Evolutionary conservation across 2,329 filamentous ascomycete genomes (phyloP).

Genomic region (Aspergillus jensenii): DNA sequence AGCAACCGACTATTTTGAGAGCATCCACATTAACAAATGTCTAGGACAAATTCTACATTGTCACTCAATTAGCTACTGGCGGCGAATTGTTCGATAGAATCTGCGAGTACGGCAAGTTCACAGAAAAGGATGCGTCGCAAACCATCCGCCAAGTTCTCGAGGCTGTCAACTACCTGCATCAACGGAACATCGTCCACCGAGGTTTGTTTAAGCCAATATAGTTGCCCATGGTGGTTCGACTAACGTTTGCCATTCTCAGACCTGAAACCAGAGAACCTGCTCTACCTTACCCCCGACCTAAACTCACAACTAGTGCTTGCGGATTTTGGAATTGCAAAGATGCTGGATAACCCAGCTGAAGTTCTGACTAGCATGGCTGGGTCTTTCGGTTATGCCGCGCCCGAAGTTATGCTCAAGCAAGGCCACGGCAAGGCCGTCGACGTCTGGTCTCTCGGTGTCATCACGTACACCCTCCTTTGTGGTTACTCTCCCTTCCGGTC

Average conservation of each 20-base stretch:
- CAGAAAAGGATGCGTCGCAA: constrained; percentile 94
- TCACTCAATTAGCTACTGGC: constrained; percentile 92
- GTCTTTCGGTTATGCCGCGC: constrained; percentile 95
- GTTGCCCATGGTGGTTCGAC: neutral
- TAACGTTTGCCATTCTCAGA: constrained; percentile 54
- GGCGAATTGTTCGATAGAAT: constrained; percentile 98
- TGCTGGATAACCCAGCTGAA: constrained; percentile 85
- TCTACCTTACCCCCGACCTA: constrained; percentile 78
- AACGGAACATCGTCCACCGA: constrained; percentile 93
- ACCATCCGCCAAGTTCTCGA: constrained; percentile 92
- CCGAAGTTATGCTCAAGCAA: constrained; percentile 96
- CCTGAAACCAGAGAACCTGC: constrained; percentile 94
- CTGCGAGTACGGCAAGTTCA: constrained; percentile 96
- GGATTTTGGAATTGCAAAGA: constrained; percentile 98
- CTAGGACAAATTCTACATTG: constrained; percentile 99
- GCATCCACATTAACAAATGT: constrained; percentile 11
- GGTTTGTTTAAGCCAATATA: constrained; percentile 53
- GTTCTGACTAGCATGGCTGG: constrained; percentile 98
- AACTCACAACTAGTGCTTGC: constrained; percentile 88
- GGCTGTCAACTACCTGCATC: constrained; percentile 91
- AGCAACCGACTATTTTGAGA: neutral
- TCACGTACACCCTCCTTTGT: constrained; percentile 96
- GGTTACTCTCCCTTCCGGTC: constrained; percentile 98
- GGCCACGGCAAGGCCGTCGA: constrained; percentile 98
- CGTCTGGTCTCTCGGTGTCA: constrained; percentile 99